phyloP scores from a whole-genome alignment of 2,329 filamentous ascomycete genomes.

The Magnaporthales sp. region DNA sequence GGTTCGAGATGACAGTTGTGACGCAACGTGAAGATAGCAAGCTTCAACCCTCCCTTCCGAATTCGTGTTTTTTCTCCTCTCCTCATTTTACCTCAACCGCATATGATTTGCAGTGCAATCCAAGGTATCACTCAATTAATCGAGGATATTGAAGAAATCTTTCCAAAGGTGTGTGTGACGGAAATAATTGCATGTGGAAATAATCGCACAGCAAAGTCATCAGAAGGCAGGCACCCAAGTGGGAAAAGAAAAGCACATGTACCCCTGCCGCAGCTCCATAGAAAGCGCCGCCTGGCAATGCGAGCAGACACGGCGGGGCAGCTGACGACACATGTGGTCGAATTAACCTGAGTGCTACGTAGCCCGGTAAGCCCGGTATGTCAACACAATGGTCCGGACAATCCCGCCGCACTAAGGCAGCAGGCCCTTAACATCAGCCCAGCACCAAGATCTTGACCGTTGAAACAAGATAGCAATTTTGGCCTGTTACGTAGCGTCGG shows the following conservation, averaged over 20 bases:
- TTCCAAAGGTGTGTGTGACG: neutral
- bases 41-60: neutral
- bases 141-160: neutral
- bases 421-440: neutral
- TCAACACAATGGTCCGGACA: neutral
- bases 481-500: neutral
- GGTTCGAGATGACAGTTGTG: neutral
- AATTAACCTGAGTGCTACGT: neutral
- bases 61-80: neutral
- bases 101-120: neutral
- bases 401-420: neutral
- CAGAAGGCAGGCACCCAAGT: neutral
- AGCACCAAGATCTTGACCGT: neutral
- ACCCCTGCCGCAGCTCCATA: neutral
- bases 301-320: neutral
- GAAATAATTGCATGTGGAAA: neutral
- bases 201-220: neutral
- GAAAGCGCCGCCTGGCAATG: neutral
- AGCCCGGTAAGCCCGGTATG: too few species aligned
- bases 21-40: neutral
- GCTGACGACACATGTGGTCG: neutral
- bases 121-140: neutral
- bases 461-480: neutral
- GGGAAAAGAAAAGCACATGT: neutral
- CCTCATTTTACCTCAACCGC: too few species aligned